Percentiles rank a stretch among this genome's conserved stretches.
phyloP scores from a whole-genome alignment of 345 rosid species.

The Linum trigynum region DNA sequence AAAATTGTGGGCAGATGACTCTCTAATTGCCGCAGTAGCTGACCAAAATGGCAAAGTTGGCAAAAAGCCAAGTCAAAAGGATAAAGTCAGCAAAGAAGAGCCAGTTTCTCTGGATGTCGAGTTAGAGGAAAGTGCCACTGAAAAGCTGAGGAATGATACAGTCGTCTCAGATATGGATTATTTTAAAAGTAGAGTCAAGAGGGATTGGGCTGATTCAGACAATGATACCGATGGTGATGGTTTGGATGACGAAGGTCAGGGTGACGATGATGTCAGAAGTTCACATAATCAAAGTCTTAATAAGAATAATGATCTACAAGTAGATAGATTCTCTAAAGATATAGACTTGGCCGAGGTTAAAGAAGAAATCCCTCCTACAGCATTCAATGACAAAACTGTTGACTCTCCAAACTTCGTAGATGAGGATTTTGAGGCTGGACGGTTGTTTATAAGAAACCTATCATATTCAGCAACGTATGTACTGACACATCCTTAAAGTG shows the following conservation, averaged over 20 bases:
- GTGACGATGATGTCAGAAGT: conserved; percentile 14
- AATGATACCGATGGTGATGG: conserved; percentile 15
- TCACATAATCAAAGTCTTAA: conserved; percentile 15
- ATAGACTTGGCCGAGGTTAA: conserved; percentile 18
- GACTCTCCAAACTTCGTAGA: conserved; percentile 30
- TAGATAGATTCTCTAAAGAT: conserved; percentile 14
- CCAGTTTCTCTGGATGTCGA: conserved; percentile 17
- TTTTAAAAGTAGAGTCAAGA: conserved; percentile 77
- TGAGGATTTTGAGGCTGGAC: conserved; percentile 41
- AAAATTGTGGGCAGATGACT: conserved; percentile 76
- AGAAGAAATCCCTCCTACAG: conserved; percentile 25
- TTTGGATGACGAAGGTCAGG: conserved; percentile 18
- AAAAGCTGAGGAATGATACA: conserved; percentile 29
- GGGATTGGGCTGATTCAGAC: conserved; percentile 64
- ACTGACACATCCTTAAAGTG: conserved; percentile 1
- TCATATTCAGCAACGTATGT: conserved; percentile 63
- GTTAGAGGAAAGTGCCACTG: conserved; percentile 19
- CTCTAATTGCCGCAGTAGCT: conserved; percentile 26
- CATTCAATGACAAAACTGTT: conserved; percentile 30
- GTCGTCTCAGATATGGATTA: conserved; percentile 74
- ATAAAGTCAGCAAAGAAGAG: conserved; percentile 24
- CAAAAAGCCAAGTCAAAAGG: conserved; percentile 16
- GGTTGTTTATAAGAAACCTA: conserved; percentile 82
- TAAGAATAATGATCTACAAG: conserved; percentile 13
- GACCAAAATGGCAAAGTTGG: conserved; percentile 17